A percentile compares a stretch with the other conserved stretches of the same genome.
These are phyloP conservation scores for Aspergillus panamensis DNA, from an alignment of 495 filamentous ascomycete genomes.

Conservation along the genomic window DNA sequence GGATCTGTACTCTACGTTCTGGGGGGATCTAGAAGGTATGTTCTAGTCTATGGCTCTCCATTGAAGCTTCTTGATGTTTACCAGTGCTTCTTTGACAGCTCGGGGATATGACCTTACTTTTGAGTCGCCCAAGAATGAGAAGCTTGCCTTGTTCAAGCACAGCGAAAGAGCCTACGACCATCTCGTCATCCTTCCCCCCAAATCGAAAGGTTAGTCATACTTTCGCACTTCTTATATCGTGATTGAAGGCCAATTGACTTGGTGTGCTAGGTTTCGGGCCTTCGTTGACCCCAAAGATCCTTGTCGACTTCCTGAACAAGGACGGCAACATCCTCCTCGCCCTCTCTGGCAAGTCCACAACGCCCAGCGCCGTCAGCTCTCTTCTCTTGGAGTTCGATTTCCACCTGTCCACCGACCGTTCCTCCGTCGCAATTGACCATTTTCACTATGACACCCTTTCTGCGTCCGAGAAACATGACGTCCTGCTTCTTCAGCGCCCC, in stretches of 20 bases:
- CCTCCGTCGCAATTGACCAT: constrained; percentile 83
- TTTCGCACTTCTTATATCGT: neutral
- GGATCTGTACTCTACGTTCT: constrained; percentile 74
- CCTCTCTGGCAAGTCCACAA: constrained; percentile 70
- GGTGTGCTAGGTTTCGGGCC: constrained; percentile 70
- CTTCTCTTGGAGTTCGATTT: constrained; percentile 91
- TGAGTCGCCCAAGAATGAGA: constrained; percentile 81
- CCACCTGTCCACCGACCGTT: constrained; percentile 79
- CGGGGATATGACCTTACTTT: constrained; percentile 78
- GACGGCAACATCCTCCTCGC: constrained; percentile 88
- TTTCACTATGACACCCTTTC: constrained; percentile 84
- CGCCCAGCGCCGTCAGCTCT: constrained; percentile 74
- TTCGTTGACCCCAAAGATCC: constrained; percentile 74
- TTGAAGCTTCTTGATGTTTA: constrained; percentile 18
- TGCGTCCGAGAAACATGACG: constrained; percentile 80
- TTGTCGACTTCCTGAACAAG: constrained; percentile 87
- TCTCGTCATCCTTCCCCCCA: constrained; percentile 78
- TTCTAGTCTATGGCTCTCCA: constrained; percentile 2
- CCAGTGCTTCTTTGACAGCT: constrained; percentile 44
- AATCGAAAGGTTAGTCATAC: constrained; percentile 69
- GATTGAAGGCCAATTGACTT: constrained; percentile 28
- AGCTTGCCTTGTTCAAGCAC: constrained; percentile 76
- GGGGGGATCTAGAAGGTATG: constrained; percentile 75
- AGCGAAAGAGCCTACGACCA: constrained; percentile 91
- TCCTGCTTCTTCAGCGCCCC: constrained; percentile 70